Percentiles rank a stretch among this genome's conserved stretches.
These are phyloP conservation scores for Zygosaccharomyces kombuchaensis DNA, from an alignment of 805 yeast genomes.

Conservation along the genomic window DNA sequence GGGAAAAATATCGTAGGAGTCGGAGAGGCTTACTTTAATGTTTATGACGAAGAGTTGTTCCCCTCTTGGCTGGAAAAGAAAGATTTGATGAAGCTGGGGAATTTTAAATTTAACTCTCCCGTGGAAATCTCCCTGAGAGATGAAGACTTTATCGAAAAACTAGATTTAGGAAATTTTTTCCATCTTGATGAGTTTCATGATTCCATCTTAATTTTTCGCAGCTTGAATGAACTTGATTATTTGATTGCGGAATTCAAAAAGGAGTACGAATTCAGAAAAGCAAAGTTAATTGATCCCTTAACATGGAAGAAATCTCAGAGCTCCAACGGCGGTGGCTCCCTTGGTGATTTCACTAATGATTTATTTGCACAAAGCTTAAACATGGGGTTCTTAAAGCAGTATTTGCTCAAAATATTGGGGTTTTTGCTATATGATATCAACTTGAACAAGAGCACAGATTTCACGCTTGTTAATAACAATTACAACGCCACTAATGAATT, in stretches of 20 bases:
- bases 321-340: conserved; percentile 16
- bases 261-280: conserved; percentile 68
- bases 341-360: conserved; percentile 31
- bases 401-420: conserved; percentile 62
- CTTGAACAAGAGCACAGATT: conserved; percentile 58
- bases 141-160: conserved; percentile 43
- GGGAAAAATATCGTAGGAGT: conserved; percentile 52
- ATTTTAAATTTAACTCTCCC: conserved; percentile 73
- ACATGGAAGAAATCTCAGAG: conserved; percentile 39
- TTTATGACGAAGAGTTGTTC: conserved; percentile 57
- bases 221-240: conserved; percentile 60
- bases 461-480: conserved; percentile 56
- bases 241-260: conserved; percentile 60
- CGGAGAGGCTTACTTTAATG: conserved; percentile 39
- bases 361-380: conserved; percentile 25
- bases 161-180: conserved; percentile 37
- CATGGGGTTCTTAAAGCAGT: conserved; percentile 41
- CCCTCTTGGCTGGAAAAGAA: conserved; percentile 55
- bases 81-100: conserved; percentile 45
- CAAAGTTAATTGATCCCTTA: conserved; percentile 63
- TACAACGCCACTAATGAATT: conserved; percentile 55
- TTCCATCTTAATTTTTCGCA: conserved; percentile 73
- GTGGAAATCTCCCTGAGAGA: conserved; percentile 76
- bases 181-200: conserved; percentile 76
- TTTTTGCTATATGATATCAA: conserved; percentile 73